Evolutionary conservation across 2,329 filamentous ascomycete genomes (phyloP), one percentile per base, ranked within the genome.

Genomic region (Exophiala lecanii-corni): DNA sequence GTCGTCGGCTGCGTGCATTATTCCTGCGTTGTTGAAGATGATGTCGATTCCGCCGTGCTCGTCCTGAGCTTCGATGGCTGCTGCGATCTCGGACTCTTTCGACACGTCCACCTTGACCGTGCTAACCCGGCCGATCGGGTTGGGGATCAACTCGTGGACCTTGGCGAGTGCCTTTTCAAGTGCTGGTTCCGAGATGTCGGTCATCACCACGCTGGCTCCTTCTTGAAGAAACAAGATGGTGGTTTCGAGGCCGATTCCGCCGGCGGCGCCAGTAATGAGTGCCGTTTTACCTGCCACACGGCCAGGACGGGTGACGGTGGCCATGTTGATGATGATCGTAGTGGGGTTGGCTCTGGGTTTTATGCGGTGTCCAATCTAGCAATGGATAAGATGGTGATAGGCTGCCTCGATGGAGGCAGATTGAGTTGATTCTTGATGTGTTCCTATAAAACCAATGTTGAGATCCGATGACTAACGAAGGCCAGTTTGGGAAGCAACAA

Each of bases 21-120:
- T 96, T 42, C 89, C 89, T 17, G 89, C 89, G 65, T 96, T 96
- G 79, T 96, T 96, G 81, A 95, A 96, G 58, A 95, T 86, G 61
- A 95, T 74, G 63, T 96, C 89, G 2, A 92, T 68, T 33, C 89
- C 89, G 60, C 89, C 89, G 85, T 86, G 94, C 44, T 78, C 62
- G 65, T 96, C 89, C 45, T 91, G 70, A 7, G 76, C 69, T 55
- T 86, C 83, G 39, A 95, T 74, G 62, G 85, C 79, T 43, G 81
- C 79, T 59, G 88, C 70, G 21, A 96, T 81, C 43, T 92, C 78
- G 48, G 76, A 66, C 64, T 96, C 89, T 59, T 89, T 89, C 63
- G 86, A 89, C 41, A 96, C 89, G 61, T 96, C 89, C 67, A 80
- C 82, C 59, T 86, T 82, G 36, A 52, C 45, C 4, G 43, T 50